These are phyloP conservation scores for Castanea sativa DNA, from an alignment of 306 rosid species.

Conservation along the genomic window DNA sequence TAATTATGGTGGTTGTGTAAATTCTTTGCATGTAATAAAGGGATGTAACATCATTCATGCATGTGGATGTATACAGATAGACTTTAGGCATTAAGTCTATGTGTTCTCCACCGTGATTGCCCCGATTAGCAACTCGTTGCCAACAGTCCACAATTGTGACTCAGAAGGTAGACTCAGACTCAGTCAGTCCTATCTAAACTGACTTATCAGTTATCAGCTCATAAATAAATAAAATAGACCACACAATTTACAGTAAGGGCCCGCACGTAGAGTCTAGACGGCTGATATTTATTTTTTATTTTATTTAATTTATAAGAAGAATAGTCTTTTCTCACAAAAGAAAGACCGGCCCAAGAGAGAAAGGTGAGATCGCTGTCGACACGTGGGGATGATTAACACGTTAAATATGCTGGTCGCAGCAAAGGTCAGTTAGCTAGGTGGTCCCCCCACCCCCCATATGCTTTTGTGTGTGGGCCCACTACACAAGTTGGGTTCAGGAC, in stretches of 20 bases:
- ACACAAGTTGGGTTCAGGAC: conserved; percentile 22
- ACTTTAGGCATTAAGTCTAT: no score
- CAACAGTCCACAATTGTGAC: no score
- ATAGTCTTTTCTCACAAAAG: neutral
- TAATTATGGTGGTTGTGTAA: no score
- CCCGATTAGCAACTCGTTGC: no score
- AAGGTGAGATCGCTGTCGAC: conserved; percentile 26
- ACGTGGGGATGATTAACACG: conserved; percentile 37
- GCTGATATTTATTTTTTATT: neutral
- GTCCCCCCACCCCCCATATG: conserved; percentile 13
- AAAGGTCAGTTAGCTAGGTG: neutral
- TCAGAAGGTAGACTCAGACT: no score
- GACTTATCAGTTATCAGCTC: no score
- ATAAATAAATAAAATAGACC: neutral
- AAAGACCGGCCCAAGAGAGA: conserved; percentile 2
- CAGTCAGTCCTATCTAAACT: no score
- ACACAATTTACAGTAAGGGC: neutral
- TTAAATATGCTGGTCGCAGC: conserved; percentile 25
- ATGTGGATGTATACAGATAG: no score
- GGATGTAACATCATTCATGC: no score
- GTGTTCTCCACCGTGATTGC: no score
- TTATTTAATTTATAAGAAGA: no score
- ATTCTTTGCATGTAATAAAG: no score
- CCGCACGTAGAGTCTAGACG: neutral
- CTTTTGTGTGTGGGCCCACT: conserved; percentile 26